A percentile compares a stretch with the other conserved stretches of the same genome.
Evolutionary conservation across 2,329 filamentous ascomycete genomes (phyloP).

Genomic region (Fusarium sp.): DNA sequence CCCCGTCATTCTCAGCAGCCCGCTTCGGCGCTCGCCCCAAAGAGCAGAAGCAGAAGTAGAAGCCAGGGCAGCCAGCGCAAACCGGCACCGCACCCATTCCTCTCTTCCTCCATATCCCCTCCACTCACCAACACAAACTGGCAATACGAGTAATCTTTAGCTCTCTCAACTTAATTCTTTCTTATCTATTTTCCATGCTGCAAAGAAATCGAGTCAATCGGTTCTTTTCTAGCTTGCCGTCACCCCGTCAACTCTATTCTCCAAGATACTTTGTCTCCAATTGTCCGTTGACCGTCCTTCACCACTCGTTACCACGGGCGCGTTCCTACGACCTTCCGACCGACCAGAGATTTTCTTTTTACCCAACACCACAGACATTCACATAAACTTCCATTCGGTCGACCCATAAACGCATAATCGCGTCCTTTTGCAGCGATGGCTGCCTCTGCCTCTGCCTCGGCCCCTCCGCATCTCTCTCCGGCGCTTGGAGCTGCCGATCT

Average conservation of each 20-base stretch:
- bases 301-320: slow-evolving; percentile 34
- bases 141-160: slow-evolving; percentile 11
- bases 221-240: slow-evolving; percentile 9
- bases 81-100: slow-evolving; percentile 40
- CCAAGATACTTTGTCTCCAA: slow-evolving; percentile 12
- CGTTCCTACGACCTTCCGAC: slow-evolving; percentile 39
- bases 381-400: slow-evolving; percentile 10
- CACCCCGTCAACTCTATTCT: slow-evolving; percentile 3
- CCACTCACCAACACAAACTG: slow-evolving; percentile 20
- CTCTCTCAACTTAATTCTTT: slow-evolving; percentile 3
- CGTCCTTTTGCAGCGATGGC: slow-evolving; percentile 58
- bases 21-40: slow-evolving; percentile 43
- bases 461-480: slow-evolving; percentile 61
- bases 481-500: slow-evolving; percentile 57
- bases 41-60: slow-evolving; percentile 9
- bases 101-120: slow-evolving; percentile 33
- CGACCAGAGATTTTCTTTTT: slow-evolving; percentile 20
- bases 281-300: slow-evolving; percentile 29
- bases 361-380: slow-evolving; percentile 11
- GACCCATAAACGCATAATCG: slow-evolving; percentile 30
- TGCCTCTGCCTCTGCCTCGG: slow-evolving; percentile 64
- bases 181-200: slow-evolving; percentile 28
- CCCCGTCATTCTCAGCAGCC: slow-evolving; percentile 50
- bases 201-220: slow-evolving; percentile 19
- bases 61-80: slow-evolving; percentile 43